phyloP scores from a whole-genome alignment of 768 basidiomycete genomes.

The Cytidiella melzeri region DNA sequence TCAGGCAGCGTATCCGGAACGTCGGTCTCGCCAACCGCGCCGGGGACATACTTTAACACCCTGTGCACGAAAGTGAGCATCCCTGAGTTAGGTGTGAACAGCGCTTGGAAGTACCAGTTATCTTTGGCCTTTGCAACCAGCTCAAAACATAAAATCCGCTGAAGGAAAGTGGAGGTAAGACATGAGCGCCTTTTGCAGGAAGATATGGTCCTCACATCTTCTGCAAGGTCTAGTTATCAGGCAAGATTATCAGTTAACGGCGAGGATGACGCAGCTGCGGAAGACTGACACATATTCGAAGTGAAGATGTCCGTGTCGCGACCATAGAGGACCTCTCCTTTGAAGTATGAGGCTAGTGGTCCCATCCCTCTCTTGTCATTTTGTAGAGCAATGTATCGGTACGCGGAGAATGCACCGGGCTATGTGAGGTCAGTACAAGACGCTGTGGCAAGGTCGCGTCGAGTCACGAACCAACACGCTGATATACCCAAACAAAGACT shows the following conservation, averaged over 20 bases:
- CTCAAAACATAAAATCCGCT: slow-evolving; percentile 83
- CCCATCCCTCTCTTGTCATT: slow-evolving; percentile 79
- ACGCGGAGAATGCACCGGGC: slow-evolving; percentile 95
- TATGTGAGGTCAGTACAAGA: slow-evolving; percentile 19
- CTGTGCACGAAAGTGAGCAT: slow-evolving; percentile 33
- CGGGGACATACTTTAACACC: slow-evolving; percentile 95
- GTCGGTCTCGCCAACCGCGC: slow-evolving; percentile 89
- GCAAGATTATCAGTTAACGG: not conserved
- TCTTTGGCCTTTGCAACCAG: slow-evolving; percentile 71
- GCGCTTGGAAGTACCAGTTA: slow-evolving; percentile 55
- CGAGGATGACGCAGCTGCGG: not conserved
- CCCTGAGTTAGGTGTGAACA: slow-evolving; percentile 10
- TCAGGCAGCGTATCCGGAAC: slow-evolving; percentile 91
- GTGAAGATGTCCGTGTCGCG: slow-evolving; percentile 89
- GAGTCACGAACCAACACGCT: slow-evolving; percentile 64
- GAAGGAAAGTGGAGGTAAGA: slow-evolving; percentile 26
- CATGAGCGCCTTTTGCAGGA: too few relatives aligned
- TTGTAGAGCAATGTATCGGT: slow-evolving; percentile 82
- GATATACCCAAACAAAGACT: slow-evolving; percentile 92
- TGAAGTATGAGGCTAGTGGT: slow-evolving; percentile 94
- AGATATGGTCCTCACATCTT: slow-evolving; percentile 54
- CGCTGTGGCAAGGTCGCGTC: not conserved
- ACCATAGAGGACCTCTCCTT: slow-evolving; percentile 84
- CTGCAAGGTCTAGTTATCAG: slow-evolving; percentile 65
- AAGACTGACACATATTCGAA: slow-evolving; percentile 84